Evolutionary conservation across 305 asterid species (phyloP).

Genomic region (Solanum chacoense): DNA sequence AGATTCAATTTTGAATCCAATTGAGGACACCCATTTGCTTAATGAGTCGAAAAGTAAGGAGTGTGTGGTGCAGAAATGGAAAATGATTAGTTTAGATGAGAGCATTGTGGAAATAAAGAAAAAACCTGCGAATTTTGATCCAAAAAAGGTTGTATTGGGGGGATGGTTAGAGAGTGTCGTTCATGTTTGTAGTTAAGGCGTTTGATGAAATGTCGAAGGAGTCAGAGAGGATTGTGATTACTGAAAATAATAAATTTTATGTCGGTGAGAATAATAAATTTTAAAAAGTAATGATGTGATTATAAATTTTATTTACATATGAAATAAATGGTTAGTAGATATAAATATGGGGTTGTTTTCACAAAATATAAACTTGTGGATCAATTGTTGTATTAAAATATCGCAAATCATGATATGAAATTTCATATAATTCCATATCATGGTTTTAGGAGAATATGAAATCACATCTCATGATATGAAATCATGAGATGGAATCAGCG

Average conservation of each 20-base stretch:
- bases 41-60: background rate
- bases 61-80: conserved; percentile 14
- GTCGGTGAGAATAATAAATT: too few species aligned
- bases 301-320: too few species aligned
- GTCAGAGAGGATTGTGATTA: conserved; percentile 72
- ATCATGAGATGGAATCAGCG: too few species aligned
- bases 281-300: too few species aligned
- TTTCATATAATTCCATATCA: too few species aligned
- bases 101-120: conserved; percentile 37
- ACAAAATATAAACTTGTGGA: too few species aligned
- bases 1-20: background rate
- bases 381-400: too few species aligned
- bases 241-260: conserved; percentile 23
- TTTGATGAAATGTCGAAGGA: conserved; percentile 64
- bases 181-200: conserved; percentile 78
- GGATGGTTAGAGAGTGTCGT: conserved; percentile 67
- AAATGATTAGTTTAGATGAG: conserved; percentile 14
- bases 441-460: too few species aligned
- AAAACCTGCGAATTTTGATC: conserved; percentile 29
- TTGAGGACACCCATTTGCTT: background rate
- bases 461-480: too few species aligned
- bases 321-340: too few species aligned
- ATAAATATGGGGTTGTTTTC: too few species aligned
- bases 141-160: conserved; percentile 76
- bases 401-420: too few species aligned